Base-by-base conservation (phyloP, 345 rosid genomes). In the Citrus cavaleriei region DNA sequence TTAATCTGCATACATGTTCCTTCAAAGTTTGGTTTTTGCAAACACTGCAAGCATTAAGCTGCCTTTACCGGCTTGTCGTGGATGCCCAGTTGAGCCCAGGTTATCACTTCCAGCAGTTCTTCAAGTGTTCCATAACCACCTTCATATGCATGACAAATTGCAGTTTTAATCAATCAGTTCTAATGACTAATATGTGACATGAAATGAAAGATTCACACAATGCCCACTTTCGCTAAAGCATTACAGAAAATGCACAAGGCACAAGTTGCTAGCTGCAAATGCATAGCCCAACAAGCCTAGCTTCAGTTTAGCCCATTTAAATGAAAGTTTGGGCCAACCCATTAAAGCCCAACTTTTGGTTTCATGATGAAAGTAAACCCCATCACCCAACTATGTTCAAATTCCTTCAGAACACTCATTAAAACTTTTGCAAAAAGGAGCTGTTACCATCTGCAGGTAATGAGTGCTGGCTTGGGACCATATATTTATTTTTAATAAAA, bases 1-100 rank as follows among this genome's bases (percentile, higher is more conserved):
- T 46, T 46, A 12, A 13, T 46, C 51, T 12, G 51, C 51, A 12
- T 46, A 46, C 18, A 46, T 46, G 51, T 46, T 46, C 51, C 51
- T 46, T 46, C 18, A 46, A 46, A 46, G n/a, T 18, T 18, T 7
- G 34, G 35, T 3, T 10, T 10, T 16, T 12, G 8, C 7, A 5
- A 13, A 2, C 32, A 18, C 35, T 32, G 35, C 21, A 0, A 27
- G 21, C 46, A 19, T 21, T 10, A 60, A 12, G 35, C 63, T 30
- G n/a, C 78, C 76, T 73, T 84, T 89, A 92, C 97, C 46, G 97
- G 97, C 80, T 92, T 92, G 74, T 92, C 97, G 75, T 92, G 97
- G 68, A 92, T 92, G 63, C 97, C 97, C 32, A 92, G 94, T 81
- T 92, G 94, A 58, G 97, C 94, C 96, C 96, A 92, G n/a, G 96